A percentile compares a stretch with the other conserved stretches of the same genome.
These are phyloP conservation scores for Magnaporthiopsis poae DNA, from an alignment of 2,329 filamentous ascomycete genomes.

Conservation along the genomic window DNA sequence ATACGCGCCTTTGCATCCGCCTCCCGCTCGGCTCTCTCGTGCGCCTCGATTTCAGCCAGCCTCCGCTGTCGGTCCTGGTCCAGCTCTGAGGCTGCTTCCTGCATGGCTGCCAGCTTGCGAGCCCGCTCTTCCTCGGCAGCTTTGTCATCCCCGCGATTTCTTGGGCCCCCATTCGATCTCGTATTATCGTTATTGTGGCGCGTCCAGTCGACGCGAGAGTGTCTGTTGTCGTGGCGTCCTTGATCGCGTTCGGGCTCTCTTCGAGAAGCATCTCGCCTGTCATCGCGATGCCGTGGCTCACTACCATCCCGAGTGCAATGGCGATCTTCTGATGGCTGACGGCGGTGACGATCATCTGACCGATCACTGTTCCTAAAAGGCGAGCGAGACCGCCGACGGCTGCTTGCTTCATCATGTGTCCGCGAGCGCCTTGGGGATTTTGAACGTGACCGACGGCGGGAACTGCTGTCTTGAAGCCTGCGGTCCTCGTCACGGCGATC, in stretches of 20 bases:
- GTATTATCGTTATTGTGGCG: neutral
- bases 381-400: neutral
- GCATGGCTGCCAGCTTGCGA: conserved; percentile 63
- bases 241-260: conserved; percentile 5
- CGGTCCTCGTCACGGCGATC: neutral
- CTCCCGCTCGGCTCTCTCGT: conserved; percentile 54
- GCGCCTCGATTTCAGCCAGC: conserved; percentile 54
- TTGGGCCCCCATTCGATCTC: neutral
- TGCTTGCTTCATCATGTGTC: neutral
- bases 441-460: neutral
- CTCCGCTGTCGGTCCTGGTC: conserved; percentile 61
- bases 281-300: conserved; percentile 8
- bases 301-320: neutral
- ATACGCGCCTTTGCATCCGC: conserved; percentile 56
- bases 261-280: conserved; percentile 9
- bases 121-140: conserved; percentile 46
- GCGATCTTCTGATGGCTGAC: neutral
- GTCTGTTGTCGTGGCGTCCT: conserved; percentile 1
- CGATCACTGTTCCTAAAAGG: neutral
- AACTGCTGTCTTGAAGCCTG: neutral
- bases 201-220: conserved; percentile 2
- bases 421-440: neutral
- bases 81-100: conserved; percentile 57
- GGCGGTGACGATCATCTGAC: neutral
- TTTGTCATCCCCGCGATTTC: conserved; percentile 5